A percentile compares a stretch with the other conserved stretches of the same genome.
phyloP scores from a whole-genome alignment of 129 eudicot species.

The Rutidosis leptorrhynchoides region DNA sequence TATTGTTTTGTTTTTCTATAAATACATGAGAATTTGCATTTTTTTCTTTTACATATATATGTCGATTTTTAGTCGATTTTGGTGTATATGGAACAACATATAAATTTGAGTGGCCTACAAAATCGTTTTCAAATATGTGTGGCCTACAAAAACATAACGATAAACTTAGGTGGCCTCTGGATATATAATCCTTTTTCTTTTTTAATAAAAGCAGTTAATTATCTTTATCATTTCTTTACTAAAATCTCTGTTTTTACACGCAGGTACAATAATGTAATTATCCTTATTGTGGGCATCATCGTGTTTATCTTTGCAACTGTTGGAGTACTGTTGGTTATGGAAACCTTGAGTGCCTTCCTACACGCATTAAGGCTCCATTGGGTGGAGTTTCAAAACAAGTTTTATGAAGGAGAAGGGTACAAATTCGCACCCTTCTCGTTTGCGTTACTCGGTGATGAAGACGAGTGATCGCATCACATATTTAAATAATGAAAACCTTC shows the following conservation, averaged over 20 bases:
- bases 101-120: too few relatives aligned
- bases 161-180: too few relatives aligned
- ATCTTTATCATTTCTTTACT: background rate
- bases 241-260: background rate
- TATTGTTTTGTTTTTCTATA: too few relatives aligned
- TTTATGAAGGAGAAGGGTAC: slow-evolving; percentile 94
- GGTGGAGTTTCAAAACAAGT: slow-evolving; percentile 96
- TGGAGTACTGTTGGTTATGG: slow-evolving; percentile 93
- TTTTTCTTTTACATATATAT: too few relatives aligned
- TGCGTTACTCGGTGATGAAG: slow-evolving; percentile 53
- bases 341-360: slow-evolving; percentile 87
- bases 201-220: too few relatives aligned
- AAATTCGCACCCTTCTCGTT: slow-evolving; percentile 75
- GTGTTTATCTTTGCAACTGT: slow-evolving; percentile 81
- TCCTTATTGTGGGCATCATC: slow-evolving; percentile 55
- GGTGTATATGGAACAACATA: too few relatives aligned
- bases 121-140: too few relatives aligned
- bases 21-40: too few relatives aligned
- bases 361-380: slow-evolving; percentile 94
- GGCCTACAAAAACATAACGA: too few relatives aligned
- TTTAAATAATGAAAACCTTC: slow-evolving; percentile 5
- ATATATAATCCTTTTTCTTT: background rate
- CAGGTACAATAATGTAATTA: slow-evolving; percentile 66
- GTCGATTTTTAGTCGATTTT: too few relatives aligned
- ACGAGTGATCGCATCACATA: slow-evolving; percentile 42